Conservation (phyloP, 768 basidiomycete genomes). For the Russula sp. region DNA sequence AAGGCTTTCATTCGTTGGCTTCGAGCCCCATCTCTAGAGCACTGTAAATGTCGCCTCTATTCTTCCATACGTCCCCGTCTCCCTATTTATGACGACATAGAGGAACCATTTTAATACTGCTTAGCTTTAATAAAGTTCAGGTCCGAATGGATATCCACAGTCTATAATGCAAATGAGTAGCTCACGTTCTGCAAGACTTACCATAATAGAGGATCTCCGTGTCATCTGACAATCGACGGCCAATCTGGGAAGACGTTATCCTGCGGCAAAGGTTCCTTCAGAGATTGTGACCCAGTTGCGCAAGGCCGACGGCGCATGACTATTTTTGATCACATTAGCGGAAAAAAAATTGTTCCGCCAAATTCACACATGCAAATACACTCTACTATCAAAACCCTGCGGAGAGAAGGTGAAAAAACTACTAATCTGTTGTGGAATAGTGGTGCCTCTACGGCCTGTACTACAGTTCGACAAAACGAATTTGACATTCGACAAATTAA, state of each 20-base stretch:
- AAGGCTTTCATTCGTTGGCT: neutral
- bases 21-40: neutral
- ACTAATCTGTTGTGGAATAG: no score
- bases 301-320: no score
- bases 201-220: neutral
- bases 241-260: neutral
- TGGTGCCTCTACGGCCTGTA: neutral
- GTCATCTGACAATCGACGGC: neutral
- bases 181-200: neutral
- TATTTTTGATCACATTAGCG: no score
- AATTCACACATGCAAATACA: no score
- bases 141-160: neutral
- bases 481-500: neutral
- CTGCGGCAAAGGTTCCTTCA: neutral
- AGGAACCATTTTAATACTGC: neutral
- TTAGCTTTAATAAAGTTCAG: no score
- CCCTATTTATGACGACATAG: neutral
- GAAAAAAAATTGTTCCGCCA: no score
- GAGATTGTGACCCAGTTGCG: no score
- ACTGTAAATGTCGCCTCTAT: no score
- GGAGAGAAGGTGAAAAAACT: no score
- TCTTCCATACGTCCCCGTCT: neutral
- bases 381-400: no score
- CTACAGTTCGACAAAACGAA: slow-evolving; percentile 14
- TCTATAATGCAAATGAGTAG: neutral